Evolutionary conservation across 1,284 basidiomycete species (phyloP), one percentile per base, ranked within the genome.

Genomic region (Agaricales sp.): DNA sequence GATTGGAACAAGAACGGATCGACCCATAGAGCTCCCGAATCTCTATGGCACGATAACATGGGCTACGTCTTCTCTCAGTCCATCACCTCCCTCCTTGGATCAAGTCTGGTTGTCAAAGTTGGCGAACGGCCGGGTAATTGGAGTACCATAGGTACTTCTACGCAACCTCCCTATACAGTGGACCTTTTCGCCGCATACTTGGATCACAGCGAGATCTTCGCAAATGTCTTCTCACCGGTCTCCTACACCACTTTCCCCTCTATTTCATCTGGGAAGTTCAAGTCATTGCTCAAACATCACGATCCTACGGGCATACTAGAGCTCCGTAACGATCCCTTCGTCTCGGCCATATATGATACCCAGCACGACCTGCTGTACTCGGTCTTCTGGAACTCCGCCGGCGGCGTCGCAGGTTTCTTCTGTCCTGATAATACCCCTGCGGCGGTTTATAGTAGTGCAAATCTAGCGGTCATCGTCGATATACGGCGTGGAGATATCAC

Each of bases 101-200:
- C 45, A 22, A 26, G 22, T 11, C 19, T 19, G 46, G 23, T 20
- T 1, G 18, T 50, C 20, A 44, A 73, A 37, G 60, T 71, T 4
- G 75, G 74, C 2, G 55, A 67, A 24, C 68, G 68, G 52, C 73
- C 72, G 0, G 82, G 81, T 1, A 67, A 75, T 53, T 86, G 82
- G 82, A 66, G 71, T n/a, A 57, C 63, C 2, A 78, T 84, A 51
- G 81, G 81, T n/a, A 81, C 74, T 11, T 80, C 79, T 3, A 67
- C 63, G 0, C 67, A 72, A 46, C 74, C 77, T 14, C 66, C 71
- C 1, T 59, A 63, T 24, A 76, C 71, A 1, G 73, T 78, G 38
- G 69, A 79, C 56, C 62, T 85, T 20, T 86, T 84, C 63, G 63
- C 75, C 0, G 81, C 82, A 1, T 81, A 73, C 70, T 63, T 82